Evolutionary conservation across 108 stramenopile genomes (phyloP).

Genomic region (Cyclotella sp.): DNA sequence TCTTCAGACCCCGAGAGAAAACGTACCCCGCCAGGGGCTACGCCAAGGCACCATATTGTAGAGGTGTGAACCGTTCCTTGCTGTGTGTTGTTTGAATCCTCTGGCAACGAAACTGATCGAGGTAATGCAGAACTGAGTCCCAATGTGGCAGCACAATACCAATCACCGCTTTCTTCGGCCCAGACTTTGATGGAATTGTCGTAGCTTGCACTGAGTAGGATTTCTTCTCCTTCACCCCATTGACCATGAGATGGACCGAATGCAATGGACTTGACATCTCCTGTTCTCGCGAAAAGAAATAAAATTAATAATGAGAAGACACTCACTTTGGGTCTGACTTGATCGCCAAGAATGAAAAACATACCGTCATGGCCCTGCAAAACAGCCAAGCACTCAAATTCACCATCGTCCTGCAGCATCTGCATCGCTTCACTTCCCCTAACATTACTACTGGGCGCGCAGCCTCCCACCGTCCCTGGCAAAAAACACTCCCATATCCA

Average conservation of each 20-base stretch:
- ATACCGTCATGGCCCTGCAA: constrained; percentile 91
- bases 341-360: background rate
- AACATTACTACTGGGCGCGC: constrained; percentile 23
- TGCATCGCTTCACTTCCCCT: background rate
- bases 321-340: background rate
- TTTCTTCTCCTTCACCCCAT: constrained; percentile 87
- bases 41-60: constrained; percentile 91
- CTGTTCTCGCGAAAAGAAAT: background rate
- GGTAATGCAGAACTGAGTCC: constrained; percentile 14
- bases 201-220: constrained; percentile 87
- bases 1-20: constrained; percentile 84
- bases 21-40: constrained; percentile 79
- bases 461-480: constrained; percentile 74
- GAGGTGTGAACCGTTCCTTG: constrained; percentile 63
- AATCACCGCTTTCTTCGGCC: constrained; percentile 97
- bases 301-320: background rate
- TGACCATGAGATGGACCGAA: constrained; percentile 86
- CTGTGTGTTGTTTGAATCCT: background rate
- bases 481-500: constrained; percentile 97
- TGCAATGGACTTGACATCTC: constrained; percentile 92
- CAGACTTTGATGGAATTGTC: constrained; percentile 94
- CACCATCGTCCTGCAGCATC: constrained; percentile 53
- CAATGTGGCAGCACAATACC: constrained; percentile 90
- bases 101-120: background rate
- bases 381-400: constrained; percentile 94